phyloP scores from a whole-genome alignment of 768 basidiomycete genomes.

The Chalciporus sphaerocephalus region DNA sequence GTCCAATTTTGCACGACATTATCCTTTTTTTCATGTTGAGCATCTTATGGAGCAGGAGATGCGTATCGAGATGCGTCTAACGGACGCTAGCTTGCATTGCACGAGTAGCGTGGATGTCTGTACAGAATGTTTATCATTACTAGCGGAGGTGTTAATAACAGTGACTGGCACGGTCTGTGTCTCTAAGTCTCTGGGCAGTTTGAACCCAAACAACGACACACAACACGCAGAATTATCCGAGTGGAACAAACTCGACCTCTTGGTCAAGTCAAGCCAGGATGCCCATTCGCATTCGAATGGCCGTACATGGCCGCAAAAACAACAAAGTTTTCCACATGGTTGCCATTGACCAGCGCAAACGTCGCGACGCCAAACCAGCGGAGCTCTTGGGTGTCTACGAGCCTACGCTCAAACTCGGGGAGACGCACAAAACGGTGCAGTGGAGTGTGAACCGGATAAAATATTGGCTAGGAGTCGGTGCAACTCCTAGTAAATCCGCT shows the following conservation, averaged over 20 bases:
- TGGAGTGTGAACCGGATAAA: slow-evolving; percentile 91
- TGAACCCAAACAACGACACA: slow-evolving; percentile 26
- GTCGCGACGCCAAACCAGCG: slow-evolving; percentile 80
- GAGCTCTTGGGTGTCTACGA: slow-evolving; percentile 85
- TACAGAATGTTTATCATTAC: slow-evolving; percentile 23
- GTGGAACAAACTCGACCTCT: background rate
- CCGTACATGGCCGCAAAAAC: slow-evolving; percentile 74
- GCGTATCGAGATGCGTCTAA: slow-evolving; percentile 30
- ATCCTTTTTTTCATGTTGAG: slow-evolving; percentile 18
- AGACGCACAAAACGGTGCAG: slow-evolving; percentile 66
- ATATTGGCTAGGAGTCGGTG: slow-evolving; percentile 86
- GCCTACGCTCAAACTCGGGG: slow-evolving; percentile 52
- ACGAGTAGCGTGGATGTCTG: slow-evolving; percentile 20
- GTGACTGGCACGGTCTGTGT: no score
- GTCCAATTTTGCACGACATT: slow-evolving; percentile 9
- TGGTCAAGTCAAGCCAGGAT: no score
- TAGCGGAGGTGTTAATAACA: slow-evolving; percentile 18
- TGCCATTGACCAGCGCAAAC: slow-evolving; percentile 65
- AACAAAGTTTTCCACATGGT: slow-evolving; percentile 81
- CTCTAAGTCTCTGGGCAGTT: no score
- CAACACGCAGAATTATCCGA: background rate
- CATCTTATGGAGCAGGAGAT: slow-evolving; percentile 18
- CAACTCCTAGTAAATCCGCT: slow-evolving; percentile 74
- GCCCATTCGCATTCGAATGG: slow-evolving; percentile 82
- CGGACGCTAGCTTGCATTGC: slow-evolving; percentile 26